phyloP scores from a whole-genome alignment of 75 land plant genomes.

The Selaginella moellendorffii region DNA sequence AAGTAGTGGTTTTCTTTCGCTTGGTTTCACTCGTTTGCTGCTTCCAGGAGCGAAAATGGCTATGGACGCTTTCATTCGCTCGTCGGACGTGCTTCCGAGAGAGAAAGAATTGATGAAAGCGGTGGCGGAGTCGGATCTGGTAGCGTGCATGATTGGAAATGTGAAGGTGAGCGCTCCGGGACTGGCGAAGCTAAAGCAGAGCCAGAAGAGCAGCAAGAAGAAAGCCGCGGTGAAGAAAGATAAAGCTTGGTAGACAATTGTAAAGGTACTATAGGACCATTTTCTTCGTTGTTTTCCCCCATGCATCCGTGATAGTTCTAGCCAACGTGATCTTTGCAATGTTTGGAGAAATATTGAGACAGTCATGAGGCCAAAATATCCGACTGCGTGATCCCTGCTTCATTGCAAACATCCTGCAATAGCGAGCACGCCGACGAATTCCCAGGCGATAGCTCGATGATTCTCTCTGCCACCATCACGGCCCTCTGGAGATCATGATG shows the following conservation, averaged over 20 bases:
- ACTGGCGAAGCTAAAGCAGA: conserved; percentile 69
- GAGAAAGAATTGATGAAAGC: conserved; percentile 98
- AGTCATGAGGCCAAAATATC: no score
- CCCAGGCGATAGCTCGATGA: no score
- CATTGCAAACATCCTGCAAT: no score
- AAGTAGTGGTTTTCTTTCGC: background rate
- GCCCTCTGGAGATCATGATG: no score
- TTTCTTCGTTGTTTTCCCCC: no score
- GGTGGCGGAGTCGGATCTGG: conserved; percentile 80
- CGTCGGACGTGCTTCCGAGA: conserved; percentile 50
- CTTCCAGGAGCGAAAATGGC: conserved; percentile 80
- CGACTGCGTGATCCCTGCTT: no score
- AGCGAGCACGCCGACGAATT: no score
- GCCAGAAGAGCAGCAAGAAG: conserved; percentile 78
- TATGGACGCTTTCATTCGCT: conserved; percentile 73
- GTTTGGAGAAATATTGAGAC: no score
- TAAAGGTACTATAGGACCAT: no score
- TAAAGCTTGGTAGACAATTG: conserved; percentile 65
- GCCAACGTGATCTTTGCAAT: no score
- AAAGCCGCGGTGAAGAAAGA: conserved; percentile 10
- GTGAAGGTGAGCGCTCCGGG: conserved; percentile 82
- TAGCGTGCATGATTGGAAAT: conserved; percentile 85
- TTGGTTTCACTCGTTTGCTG: background rate
- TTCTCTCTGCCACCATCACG: no score
- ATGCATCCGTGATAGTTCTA: no score